phyloP scores from a whole-genome alignment of 352 stramenopile genomes.

The Globisporangium mamillatum region DNA sequence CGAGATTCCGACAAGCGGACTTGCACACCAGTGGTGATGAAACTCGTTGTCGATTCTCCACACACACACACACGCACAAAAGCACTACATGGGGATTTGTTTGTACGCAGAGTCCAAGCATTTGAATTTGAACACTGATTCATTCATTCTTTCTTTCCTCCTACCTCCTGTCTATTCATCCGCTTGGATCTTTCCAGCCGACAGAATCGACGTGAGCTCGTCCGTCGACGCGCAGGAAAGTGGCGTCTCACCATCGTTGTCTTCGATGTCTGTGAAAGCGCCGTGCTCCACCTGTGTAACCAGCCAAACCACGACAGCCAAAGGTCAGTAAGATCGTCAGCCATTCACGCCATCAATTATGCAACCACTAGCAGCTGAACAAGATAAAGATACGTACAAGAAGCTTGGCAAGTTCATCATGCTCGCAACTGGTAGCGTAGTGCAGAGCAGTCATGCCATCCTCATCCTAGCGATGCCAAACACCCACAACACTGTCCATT shows the following conservation, averaged over 20 bases:
- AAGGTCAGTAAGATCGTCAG: slow-evolving; percentile 5
- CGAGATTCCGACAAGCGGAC: neutral
- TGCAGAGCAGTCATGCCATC: slow-evolving; percentile 82
- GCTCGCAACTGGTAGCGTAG: slow-evolving; percentile 72
- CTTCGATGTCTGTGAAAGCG: slow-evolving; percentile 53
- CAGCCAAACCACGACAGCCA: neutral
- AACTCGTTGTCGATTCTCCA: neutral
- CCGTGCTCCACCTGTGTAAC: slow-evolving; percentile 49
- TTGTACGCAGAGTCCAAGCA: neutral
- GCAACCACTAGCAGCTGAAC: neutral
- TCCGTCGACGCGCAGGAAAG: slow-evolving; percentile 38
- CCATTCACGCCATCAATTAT: neutral
- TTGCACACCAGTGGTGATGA: neutral
- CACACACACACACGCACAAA: neutral
- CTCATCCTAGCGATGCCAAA: slow-evolving; percentile 37
- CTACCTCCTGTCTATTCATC: slow-evolving; percentile 17
- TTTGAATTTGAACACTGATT: neutral
- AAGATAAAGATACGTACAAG: slow-evolving; percentile 35
- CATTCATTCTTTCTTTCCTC: neutral
- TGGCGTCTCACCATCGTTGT: slow-evolving; percentile 70
- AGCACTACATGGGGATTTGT: neutral
- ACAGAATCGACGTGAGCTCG: slow-evolving; percentile 46
- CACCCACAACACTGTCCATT: neutral
- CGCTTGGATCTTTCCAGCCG: slow-evolving; percentile 16
- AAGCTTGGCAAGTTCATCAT: slow-evolving; percentile 60